Conservation (phyloP, 169 alveolate genomes). For the Plasmodium berghei region DNA sequence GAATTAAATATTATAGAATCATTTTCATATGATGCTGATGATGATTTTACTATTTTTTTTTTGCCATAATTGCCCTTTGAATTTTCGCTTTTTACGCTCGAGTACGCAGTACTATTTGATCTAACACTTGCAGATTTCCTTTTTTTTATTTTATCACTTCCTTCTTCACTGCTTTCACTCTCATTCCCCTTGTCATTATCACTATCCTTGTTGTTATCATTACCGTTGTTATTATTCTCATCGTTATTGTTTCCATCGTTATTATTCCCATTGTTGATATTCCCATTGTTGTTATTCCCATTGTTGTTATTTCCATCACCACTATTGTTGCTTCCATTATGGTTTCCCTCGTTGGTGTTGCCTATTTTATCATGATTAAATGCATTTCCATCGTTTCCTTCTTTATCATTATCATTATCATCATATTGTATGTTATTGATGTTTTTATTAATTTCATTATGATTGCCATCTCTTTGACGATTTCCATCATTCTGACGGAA, state of each 20-base stretch:
- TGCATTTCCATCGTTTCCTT: neutral
- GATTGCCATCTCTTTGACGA: neutral
- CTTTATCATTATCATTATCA: neutral
- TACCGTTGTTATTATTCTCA: neutral
- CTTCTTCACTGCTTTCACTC: neutral
- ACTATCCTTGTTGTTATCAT: neutral
- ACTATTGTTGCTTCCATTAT: neutral
- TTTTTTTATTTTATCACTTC: neutral
- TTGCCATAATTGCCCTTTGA: neutral
- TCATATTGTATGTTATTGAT: no score
- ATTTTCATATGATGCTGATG: constrained; percentile 17
- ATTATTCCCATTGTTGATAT: neutral
- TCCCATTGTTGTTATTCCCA: neutral
- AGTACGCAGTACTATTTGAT: constrained; percentile 2
- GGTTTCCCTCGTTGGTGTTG: neutral
- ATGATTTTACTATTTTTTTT: constrained; percentile 1
- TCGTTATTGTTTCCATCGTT: neutral
- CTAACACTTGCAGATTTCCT: neutral
- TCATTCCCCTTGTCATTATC: neutral
- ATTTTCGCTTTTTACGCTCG: constrained; percentile 10
- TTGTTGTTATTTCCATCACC: neutral
- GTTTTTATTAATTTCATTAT: neutral
- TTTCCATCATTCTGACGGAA: neutral
- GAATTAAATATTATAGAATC: constrained; percentile 30
- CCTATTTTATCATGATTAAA: neutral